These are phyloP conservation scores for Vairimorpha necatrix DNA, from an alignment of 371 early-diverging fungal genomes.

Conservation along the genomic window DNA sequence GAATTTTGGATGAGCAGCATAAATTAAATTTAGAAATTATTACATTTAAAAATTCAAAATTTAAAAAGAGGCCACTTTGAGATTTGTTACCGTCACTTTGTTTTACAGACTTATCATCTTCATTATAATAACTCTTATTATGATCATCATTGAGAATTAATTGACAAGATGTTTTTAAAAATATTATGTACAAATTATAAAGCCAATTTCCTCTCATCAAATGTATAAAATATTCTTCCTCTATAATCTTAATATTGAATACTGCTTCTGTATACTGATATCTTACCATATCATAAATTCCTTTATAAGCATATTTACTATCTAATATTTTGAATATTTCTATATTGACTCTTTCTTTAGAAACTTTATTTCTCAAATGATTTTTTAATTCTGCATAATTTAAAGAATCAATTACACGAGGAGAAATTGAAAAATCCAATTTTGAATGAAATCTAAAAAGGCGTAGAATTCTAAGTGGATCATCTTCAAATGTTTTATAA, in stretches of 20 bases:
- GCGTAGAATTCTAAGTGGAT: conserved; percentile 89
- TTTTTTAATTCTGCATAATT: conserved; percentile 41
- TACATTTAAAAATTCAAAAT: background rate
- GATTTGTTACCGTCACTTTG: too few species aligned
- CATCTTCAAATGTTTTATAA: conserved; percentile 82
- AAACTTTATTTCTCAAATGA: conserved; percentile 76
- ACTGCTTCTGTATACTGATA: conserved; percentile 29
- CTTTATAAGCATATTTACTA: conserved; percentile 62
- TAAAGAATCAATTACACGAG: conserved; percentile 69
- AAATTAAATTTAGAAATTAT: background rate
- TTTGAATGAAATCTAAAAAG: conserved; percentile 86
- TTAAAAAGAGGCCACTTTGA: too few species aligned
- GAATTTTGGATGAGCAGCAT: background rate
- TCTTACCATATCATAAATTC: conserved; percentile 40
- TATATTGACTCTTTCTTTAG: conserved; percentile 82
- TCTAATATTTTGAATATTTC: conserved; percentile 88
- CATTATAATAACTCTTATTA: too few species aligned
- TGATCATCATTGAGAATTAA: background rate
- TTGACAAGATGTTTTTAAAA: background rate
- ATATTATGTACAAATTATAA: conserved; percentile 25
- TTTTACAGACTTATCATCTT: too few species aligned
- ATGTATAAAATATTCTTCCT: background rate
- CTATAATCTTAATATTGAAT: conserved; percentile 22
- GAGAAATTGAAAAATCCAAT: conserved; percentile 73
- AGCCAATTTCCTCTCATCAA: background rate